Conservation (phyloP, 257 asterid species). For the Rubia yunnanensis region DNA sequence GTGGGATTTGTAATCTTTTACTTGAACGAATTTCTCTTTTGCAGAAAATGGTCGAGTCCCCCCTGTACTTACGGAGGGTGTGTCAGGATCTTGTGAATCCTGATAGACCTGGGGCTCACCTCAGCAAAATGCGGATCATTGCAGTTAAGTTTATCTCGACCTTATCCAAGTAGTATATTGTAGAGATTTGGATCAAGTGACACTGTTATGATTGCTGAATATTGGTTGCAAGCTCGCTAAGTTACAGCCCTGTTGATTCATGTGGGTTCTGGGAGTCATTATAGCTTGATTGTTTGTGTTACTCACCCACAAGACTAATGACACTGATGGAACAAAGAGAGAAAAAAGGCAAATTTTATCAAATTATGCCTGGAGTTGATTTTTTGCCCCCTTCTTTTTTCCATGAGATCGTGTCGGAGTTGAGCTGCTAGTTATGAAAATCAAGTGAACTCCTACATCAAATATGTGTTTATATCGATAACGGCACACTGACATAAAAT, state of each 20-base stretch:
- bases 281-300: neutral
- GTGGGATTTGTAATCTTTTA: conserved; percentile 3
- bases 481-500: neutral
- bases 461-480: neutral
- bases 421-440: neutral
- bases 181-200: neutral
- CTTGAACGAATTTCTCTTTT: conserved; percentile 6
- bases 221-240: neutral
- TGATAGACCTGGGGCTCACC: conserved; percentile 54
- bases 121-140: conserved; percentile 45
- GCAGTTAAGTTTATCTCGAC: conserved; percentile 52
- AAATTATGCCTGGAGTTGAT: neutral
- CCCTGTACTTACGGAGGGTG: conserved; percentile 50
- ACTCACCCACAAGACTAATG: neutral
- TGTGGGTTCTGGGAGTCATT: neutral
- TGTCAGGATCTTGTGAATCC: conserved; percentile 53
- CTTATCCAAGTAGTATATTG: conserved; percentile 2
- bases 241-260: neutral
- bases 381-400: neutral
- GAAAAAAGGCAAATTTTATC: neutral
- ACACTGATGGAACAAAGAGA: no score
- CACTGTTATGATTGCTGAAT: neutral
- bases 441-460: neutral
- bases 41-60: conserved; percentile 55
- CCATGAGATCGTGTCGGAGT: neutral